A percentile compares a stretch with the other conserved stretches of the same genome.
Evolutionary conservation across 2,329 filamentous ascomycete species (phyloP).

Genomic region (Aspergillus phoenicis): DNA sequence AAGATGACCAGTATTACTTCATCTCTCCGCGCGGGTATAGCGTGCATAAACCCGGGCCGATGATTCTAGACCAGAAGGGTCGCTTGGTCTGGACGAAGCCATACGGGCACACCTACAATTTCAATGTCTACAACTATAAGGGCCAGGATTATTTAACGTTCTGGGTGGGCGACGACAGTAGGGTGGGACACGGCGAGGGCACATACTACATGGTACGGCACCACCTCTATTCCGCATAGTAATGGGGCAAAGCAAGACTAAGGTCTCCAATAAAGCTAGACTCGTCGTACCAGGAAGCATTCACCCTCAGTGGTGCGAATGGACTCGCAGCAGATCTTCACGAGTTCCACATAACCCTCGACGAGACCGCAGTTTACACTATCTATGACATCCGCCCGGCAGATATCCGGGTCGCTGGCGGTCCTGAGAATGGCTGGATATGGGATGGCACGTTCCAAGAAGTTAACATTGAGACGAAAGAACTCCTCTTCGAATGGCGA

Average conservation of each 20-base stretch:
- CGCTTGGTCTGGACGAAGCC: constrained; percentile 51
- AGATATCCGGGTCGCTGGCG: constrained; percentile 42
- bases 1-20: constrained; percentile 43
- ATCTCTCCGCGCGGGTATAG: constrained; percentile 42
- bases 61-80: constrained; percentile 49
- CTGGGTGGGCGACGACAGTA: constrained; percentile 53
- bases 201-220: constrained; percentile 49
- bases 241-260: neutral
- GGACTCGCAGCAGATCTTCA: constrained; percentile 44
- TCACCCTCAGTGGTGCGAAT: constrained; percentile 42
- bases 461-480: constrained; percentile 48
- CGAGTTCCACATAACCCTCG: constrained; percentile 48
- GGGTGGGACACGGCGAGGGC: constrained; percentile 50
- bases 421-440: constrained; percentile 43
- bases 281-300: constrained; percentile 38
- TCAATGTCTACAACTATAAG: constrained; percentile 50
- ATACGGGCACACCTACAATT: constrained; percentile 47
- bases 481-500: constrained; percentile 51
- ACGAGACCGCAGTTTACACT: constrained; percentile 48
- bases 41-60: constrained; percentile 42
- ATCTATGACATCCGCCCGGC: constrained; percentile 43
- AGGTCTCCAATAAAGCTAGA: constrained; percentile 27
- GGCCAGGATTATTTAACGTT: constrained; percentile 52
- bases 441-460: constrained; percentile 50
- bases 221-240: neutral